Conservation (phyloP, 2,329 filamentous ascomycete genomes). For the Apiospora rasikravindrae region DNA sequence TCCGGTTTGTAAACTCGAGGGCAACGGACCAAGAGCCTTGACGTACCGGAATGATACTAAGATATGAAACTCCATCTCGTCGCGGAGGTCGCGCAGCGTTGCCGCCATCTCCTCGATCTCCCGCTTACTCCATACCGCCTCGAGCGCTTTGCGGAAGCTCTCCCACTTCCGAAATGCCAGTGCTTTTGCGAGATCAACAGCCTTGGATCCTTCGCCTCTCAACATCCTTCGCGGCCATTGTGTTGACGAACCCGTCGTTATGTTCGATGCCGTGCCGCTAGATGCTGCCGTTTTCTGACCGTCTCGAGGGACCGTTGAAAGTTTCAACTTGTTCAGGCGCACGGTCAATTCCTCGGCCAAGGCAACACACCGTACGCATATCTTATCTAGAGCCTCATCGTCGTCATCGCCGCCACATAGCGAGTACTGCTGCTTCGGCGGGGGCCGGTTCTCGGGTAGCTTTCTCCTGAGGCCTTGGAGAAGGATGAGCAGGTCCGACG, state of each 20-base stretch:
- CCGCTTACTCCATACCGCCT: neutral
- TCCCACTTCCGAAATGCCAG: conserved; percentile 4
- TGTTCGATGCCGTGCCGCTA: too few relatives aligned
- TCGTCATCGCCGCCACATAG: neutral
- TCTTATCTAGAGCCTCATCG: neutral
- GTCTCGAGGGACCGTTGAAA: neutral
- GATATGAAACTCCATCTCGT: conserved; percentile 18
- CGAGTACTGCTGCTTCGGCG: neutral
- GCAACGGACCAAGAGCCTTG: neutral
- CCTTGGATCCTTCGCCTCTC: neutral
- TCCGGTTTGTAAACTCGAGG: too few relatives aligned
- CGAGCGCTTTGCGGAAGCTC: conserved; percentile 2
- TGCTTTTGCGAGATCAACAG: neutral
- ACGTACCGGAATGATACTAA: conserved; percentile 17
- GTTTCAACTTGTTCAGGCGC: neutral
- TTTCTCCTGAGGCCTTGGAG: neutral
- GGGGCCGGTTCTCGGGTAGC: neutral
- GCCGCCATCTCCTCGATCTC: conserved; percentile 17
- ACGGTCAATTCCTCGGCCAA: neutral
- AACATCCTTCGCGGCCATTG: too few relatives aligned
- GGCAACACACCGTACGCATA: neutral
- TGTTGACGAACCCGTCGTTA: too few relatives aligned
- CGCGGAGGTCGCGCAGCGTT: neutral
- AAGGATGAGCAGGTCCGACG: neutral
- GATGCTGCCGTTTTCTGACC: too few relatives aligned